Evolutionary conservation across 1,284 basidiomycete species (phyloP).

Genomic region (Boletus semigastroideus): DNA sequence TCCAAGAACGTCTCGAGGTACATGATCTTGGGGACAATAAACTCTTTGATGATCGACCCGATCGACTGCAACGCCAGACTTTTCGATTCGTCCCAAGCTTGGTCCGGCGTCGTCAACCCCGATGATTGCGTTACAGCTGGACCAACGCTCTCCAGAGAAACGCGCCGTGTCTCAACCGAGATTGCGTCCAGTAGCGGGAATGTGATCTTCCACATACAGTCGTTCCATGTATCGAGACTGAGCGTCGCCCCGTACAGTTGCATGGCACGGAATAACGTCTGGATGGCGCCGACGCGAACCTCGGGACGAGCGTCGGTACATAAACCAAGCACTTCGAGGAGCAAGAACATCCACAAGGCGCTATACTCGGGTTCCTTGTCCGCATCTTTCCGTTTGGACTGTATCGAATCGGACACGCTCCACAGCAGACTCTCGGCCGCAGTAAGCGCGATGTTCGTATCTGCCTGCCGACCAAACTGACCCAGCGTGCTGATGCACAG

Average conservation of each 20-base stretch:
- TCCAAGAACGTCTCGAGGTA: constrained; percentile 65
- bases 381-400: constrained; percentile 69
- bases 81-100: constrained; percentile 85
- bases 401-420: constrained; percentile 92
- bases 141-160: constrained; percentile 21
- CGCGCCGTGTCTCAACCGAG: constrained; percentile 51
- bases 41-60: constrained; percentile 81
- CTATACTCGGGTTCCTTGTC: constrained; percentile 72
- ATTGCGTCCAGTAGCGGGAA: constrained; percentile 86
- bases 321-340: constrained; percentile 81
- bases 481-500: constrained; percentile 89
- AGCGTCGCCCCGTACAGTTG: constrained; percentile 90
- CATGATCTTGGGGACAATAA: constrained; percentile 73
- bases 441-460: constrained; percentile 95
- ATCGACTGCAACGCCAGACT: constrained; percentile 84
- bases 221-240: constrained; percentile 79
- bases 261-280: constrained; percentile 92
- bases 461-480: constrained; percentile 86
- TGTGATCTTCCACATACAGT: constrained; percentile 85
- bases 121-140: constrained; percentile 14
- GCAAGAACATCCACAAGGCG: constrained; percentile 88
- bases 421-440: constrained; percentile 88
- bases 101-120: constrained; percentile 30
- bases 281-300: constrained; percentile 90
- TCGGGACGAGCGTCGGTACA: constrained; percentile 84